Conservation (phyloP, 306 rosid genomes). For the Boehmeria nivea region DNA sequence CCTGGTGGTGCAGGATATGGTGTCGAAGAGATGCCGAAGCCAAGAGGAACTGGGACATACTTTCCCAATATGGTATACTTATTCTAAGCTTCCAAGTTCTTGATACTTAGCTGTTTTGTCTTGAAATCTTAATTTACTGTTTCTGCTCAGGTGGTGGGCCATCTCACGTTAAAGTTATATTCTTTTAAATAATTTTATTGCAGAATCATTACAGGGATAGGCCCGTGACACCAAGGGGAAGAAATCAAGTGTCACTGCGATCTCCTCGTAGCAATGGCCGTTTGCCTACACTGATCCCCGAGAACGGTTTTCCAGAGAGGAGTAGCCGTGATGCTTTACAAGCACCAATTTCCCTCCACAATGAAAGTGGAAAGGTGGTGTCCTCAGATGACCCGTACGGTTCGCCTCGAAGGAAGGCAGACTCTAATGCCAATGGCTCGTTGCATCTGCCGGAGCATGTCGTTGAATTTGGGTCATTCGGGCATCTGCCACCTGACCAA, state of each 20-base stretch:
- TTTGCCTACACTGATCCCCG: conserved; percentile 18
- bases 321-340: conserved; percentile 28
- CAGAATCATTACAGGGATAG: conserved; percentile 53
- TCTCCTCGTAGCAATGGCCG: conserved; percentile 40
- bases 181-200: too few species aligned
- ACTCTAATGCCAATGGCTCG: conserved; percentile 25
- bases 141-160: conserved; percentile 12
- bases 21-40: conserved; percentile 39
- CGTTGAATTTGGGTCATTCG: conserved; percentile 31
- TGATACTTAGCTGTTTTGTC: too few species aligned
- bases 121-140: conserved; percentile 9
- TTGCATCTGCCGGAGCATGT: conserved; percentile 22
- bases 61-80: conserved; percentile 47
- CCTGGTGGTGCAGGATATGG: conserved; percentile 30
- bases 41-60: conserved; percentile 53
- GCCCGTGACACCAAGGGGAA: conserved; percentile 39
- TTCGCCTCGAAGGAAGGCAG: conserved; percentile 30
- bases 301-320: conserved; percentile 29
- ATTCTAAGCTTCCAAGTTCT: too few species aligned
- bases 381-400: conserved; percentile 19
- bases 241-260: conserved; percentile 35
- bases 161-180: too few species aligned
- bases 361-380: conserved; percentile 20
- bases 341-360: conserved; percentile 21
- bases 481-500: conserved; percentile 22